Evolutionary conservation across 768 basidiomycete genomes (phyloP).

Genomic region (Pisolithus albus): DNA sequence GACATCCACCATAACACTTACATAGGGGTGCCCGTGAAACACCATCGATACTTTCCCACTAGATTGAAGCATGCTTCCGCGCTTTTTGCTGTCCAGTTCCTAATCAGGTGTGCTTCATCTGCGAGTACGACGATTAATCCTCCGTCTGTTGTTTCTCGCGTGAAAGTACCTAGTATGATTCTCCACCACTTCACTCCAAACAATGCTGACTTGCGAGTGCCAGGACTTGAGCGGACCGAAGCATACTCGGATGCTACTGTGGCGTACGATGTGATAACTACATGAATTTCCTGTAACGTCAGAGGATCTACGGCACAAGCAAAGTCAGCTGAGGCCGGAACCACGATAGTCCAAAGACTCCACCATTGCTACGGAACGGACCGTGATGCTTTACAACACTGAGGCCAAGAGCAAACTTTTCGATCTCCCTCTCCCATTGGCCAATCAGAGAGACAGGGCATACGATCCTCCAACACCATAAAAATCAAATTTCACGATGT

Average conservation of each 20-base stretch:
- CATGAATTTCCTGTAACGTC: background rate
- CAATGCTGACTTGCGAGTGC: background rate
- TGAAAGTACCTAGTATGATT: background rate
- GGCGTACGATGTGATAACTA: background rate
- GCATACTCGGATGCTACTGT: background rate
- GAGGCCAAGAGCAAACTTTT: background rate
- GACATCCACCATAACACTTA: background rate
- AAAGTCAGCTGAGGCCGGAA: background rate
- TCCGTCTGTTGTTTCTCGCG: background rate
- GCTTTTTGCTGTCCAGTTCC: background rate
- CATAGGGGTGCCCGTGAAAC: background rate
- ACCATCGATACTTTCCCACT: background rate
- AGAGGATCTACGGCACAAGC: background rate
- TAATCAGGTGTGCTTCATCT: background rate
- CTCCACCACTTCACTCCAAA: slow-evolving; percentile 1
- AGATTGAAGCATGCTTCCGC: background rate
- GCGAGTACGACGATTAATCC: background rate
- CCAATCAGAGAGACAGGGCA: background rate
- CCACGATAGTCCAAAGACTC: background rate
- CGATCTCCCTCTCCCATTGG: background rate
- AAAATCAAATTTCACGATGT: background rate
- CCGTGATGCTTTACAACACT: background rate
- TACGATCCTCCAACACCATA: background rate
- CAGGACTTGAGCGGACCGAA: background rate
- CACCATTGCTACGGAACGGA: background rate